These are phyloP conservation scores for Toxicodendron radicans DNA, from an alignment of 345 rosid species.

Conservation along the genomic window DNA sequence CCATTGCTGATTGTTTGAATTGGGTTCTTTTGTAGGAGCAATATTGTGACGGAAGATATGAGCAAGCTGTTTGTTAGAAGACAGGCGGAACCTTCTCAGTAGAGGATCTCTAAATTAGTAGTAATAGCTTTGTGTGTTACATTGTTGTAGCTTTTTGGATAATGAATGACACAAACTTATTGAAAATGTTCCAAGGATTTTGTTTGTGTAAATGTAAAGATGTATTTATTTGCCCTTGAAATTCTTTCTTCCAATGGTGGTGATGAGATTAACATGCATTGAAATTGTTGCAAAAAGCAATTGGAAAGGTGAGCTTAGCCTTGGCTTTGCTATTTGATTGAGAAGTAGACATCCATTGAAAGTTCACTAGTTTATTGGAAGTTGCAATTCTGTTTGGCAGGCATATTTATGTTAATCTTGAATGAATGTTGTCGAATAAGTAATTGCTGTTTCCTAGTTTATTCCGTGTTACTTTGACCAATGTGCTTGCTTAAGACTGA, in stretches of 20 bases:
- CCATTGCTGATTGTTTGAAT: conserved; percentile 17
- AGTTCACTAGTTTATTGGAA: background rate
- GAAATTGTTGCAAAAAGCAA: background rate
- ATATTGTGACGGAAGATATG: conserved; percentile 91
- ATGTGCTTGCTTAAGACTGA: background rate
- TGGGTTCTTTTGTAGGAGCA: conserved; percentile 55
- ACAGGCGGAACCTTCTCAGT: conserved; percentile 44
- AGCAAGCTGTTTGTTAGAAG: conserved; percentile 74
- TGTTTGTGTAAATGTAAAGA: conserved; percentile 21
- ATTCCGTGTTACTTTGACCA: background rate
- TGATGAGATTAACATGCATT: background rate
- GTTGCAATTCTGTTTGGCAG: background rate
- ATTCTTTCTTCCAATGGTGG: background rate
- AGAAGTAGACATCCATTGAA: background rate
- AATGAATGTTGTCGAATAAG: too few relatives aligned
- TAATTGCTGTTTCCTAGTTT: background rate
- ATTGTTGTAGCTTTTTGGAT: conserved; percentile 21
- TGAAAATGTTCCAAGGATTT: background rate
- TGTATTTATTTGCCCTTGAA: background rate
- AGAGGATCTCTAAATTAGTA: conserved; percentile 24
- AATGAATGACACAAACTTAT: background rate
- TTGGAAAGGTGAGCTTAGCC: background rate
- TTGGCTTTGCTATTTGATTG: background rate
- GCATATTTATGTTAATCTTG: background rate
- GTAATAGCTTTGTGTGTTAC: background rate